Conservation (phyloP, 2,329 filamentous ascomycete species). For the Fusarium dimerum region DNA sequence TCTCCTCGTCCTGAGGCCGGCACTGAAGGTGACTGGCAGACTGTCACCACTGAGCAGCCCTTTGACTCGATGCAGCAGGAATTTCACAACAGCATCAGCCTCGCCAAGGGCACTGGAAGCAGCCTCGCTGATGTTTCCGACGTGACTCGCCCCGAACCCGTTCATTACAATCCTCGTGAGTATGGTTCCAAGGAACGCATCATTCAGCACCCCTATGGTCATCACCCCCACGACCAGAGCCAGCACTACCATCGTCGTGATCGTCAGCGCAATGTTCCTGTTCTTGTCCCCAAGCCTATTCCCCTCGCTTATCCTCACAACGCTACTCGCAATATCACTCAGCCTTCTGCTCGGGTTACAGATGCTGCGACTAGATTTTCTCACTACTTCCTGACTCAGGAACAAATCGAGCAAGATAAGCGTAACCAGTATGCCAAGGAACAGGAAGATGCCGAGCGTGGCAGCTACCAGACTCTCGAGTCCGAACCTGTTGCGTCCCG, state of each 20-base stretch:
- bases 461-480: conserved; percentile 35
- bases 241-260: conserved; percentile 18
- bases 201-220: conserved; percentile 26
- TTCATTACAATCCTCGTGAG: conserved; percentile 13
- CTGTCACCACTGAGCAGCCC: conserved; percentile 34
- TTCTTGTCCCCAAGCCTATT: conserved; percentile 22
- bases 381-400: conserved; percentile 24
- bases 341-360: conserved; percentile 21
- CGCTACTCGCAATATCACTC: conserved; percentile 20
- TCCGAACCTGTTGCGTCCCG: conserved; percentile 22
- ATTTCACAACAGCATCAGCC: conserved; percentile 23
- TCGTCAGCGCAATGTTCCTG: conserved; percentile 19
- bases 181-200: conserved; percentile 29
- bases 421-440: conserved; percentile 12
- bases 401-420: conserved; percentile 4
- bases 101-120: conserved; percentile 38
- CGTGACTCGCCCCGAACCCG: conserved; percentile 13
- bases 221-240: background rate
- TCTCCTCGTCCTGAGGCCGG: conserved; percentile 13
- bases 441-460: conserved; percentile 26
- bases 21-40: conserved; percentile 38
- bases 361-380: conserved; percentile 29
- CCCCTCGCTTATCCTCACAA: conserved; percentile 22
- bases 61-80: conserved; percentile 21
- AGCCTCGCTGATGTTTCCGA: conserved; percentile 50